A percentile compares a stretch with the other conserved stretches of the same genome.
Evolutionary conservation across 2,329 filamentous ascomycete genomes (phyloP).

Genomic region (Fusarium tricinctum): DNA sequence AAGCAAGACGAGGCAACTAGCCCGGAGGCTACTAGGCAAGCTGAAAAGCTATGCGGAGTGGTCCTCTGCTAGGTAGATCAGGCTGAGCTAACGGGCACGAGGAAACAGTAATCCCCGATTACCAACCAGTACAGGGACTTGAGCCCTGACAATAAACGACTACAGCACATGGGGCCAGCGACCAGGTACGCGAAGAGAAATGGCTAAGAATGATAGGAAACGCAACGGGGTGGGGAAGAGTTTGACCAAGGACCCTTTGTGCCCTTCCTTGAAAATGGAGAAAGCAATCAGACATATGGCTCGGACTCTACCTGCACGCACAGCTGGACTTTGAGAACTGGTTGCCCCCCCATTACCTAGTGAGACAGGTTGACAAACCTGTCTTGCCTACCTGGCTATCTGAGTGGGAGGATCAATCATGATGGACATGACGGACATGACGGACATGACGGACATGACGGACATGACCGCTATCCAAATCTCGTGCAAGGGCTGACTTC

Average conservation of each 20-base stretch:
- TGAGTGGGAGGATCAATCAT: not conserved
- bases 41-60: conserved; percentile 36
- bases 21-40: conserved; percentile 23
- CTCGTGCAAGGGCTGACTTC: conserved; percentile 27
- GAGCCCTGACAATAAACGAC: conserved; percentile 22
- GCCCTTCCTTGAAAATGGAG: conserved; percentile 21
- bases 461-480: not conserved
- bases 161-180: conserved; percentile 15
- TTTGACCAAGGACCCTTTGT: conserved; percentile 39
- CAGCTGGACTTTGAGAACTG: not conserved
- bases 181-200: conserved; percentile 18
- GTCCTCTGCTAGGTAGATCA: conserved; percentile 8
- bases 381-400: not conserved
- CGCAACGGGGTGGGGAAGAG: conserved; percentile 36
- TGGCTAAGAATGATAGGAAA: conserved; percentile 37
- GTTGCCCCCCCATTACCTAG: not conserved
- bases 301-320: conserved; percentile 1
- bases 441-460: conserved; percentile 10
- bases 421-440: conserved; percentile 10
- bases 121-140: conserved; percentile 20
- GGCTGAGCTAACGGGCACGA: conserved; percentile 34
- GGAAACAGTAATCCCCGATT: conserved; percentile 19
- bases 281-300: conserved; percentile 31
- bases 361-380: not conserved
- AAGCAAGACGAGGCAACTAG: conserved; percentile 22